Conservation (phyloP, 257 asterid species). For the Striga asiatica region DNA sequence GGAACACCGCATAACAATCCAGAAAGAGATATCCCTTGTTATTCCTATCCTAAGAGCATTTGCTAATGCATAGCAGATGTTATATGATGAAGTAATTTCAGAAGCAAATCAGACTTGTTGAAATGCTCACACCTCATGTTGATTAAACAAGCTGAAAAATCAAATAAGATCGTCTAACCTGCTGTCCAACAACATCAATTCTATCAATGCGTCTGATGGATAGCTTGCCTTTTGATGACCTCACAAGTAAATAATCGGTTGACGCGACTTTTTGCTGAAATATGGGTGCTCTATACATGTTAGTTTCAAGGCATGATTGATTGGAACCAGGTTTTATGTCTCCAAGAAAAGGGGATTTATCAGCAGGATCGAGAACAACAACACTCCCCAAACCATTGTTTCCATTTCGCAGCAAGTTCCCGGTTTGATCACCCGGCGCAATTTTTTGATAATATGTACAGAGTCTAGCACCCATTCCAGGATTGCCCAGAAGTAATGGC, state of each 20-base stretch:
- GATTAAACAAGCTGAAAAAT: constrained; percentile 9
- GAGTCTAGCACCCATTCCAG: constrained; percentile 97
- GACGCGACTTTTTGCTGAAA: constrained; percentile 81
- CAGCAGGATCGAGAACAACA: constrained; percentile 78
- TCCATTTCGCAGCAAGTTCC: constrained; percentile 59
- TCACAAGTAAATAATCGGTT: constrained; percentile 88
- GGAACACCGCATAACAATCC: background rate
- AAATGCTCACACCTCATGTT: constrained; percentile 4
- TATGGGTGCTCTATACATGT: constrained; percentile 93
- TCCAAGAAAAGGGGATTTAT: constrained; percentile 97
- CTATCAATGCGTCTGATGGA: constrained; percentile 97
- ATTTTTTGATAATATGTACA: constrained; percentile 92
- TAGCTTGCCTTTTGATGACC: constrained; percentile 96
- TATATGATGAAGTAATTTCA: constrained; percentile 7
- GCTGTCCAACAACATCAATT: constrained; percentile 96
- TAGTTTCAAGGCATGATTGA: constrained; percentile 91
- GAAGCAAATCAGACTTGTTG: background rate
- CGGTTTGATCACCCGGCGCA: constrained; percentile 62
- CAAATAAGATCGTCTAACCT: constrained; percentile 39
- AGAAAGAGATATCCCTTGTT: background rate
- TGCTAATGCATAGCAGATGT: background rate
- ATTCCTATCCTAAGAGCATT: background rate
- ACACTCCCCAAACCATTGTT: constrained; percentile 78
- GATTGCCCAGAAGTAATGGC: constrained; percentile 88
- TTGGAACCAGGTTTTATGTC: constrained; percentile 85